Conservation (phyloP, 2,329 filamentous ascomycete species). For the Nothopassalora personata region DNA sequence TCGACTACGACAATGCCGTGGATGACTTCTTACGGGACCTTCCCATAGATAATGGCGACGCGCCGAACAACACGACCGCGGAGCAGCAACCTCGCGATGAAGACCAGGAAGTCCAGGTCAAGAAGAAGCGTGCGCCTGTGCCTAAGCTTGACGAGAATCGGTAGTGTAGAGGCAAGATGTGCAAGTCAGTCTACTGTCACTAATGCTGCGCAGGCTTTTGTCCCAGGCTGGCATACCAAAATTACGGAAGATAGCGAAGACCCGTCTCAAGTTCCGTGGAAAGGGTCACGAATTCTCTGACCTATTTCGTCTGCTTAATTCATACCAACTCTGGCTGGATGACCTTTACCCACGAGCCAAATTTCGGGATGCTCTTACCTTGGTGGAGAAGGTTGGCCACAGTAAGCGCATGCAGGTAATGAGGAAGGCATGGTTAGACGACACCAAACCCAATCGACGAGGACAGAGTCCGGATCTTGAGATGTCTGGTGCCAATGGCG, state of each 20-base stretch:
- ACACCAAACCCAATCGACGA: conserved; percentile 52
- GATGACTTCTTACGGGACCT: conserved; percentile 46
- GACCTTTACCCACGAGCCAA: conserved; percentile 92
- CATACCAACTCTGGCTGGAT: conserved; percentile 96
- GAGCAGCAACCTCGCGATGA: conserved; percentile 53
- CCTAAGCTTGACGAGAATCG: conserved; percentile 82
- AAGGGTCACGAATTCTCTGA: conserved; percentile 97
- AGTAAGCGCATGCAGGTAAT: conserved; percentile 70
- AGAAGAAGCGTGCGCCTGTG: conserved; percentile 67
- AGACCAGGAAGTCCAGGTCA: conserved; percentile 78
- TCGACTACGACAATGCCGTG: conserved; percentile 66
- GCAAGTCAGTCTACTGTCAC: neutral
- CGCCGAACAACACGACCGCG: conserved; percentile 37
- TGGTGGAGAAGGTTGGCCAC: conserved; percentile 92
- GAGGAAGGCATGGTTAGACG: conserved; percentile 78
- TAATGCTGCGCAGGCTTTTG: conserved; percentile 57
- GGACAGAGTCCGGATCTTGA: conserved; percentile 17
- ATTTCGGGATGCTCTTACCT: conserved; percentile 80
- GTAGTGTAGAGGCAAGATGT: conserved; percentile 38
- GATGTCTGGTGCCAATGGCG: conserved; percentile 14
- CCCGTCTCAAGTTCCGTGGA: conserved; percentile 73
- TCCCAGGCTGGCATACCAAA: conserved; percentile 79
- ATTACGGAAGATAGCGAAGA: conserved; percentile 64
- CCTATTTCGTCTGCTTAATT: conserved; percentile 70
- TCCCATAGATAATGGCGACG: conserved; percentile 38